Base-by-base conservation (phyloP, 306 rosid genomes). In the Cucumis cinereus region DNA sequence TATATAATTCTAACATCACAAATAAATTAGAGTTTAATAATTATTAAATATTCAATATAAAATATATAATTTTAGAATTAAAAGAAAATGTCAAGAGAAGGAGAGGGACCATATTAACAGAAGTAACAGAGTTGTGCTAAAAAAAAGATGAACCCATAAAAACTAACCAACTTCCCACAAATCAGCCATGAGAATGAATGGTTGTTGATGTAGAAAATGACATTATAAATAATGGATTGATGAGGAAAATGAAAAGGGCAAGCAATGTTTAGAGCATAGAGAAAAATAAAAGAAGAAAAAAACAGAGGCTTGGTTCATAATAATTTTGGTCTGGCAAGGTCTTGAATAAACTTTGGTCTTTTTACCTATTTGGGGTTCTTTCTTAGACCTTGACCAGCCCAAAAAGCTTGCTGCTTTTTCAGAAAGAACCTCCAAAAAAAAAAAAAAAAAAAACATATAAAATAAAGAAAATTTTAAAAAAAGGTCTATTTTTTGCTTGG, bases 291-390 rank as follows among this genome's bases (percentile, higher is more conserved):
- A n/a, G 2, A 14, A 24, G 13, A 16, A 45, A 45, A 24, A 45
- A 47, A 23, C 57, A 23, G 12, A 69, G 40, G 74, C 20, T 69
- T 43, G 36, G 36, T 69, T 43, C 56, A 41, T 12, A 14, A 30
- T 2, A 28, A 69, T 24, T 47, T 70, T 70, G 75, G 75, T 70
- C 57, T 70, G 75, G 75, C 75, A 70, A 70, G 75, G 75, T 70
- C 75, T 70, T 70, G 73, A 11, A 26, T 64, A 7, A 15, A 24
- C 15, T 68, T 23, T 24, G 58, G 36, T 8, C n/a, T 4, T 30
- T 43, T 20, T 20, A 40, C 53, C 75, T 41, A 47, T 45, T 7
- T 41, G 33, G 23, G 52, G 3, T 66, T 47, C 3, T 47, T 22
- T 24, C 20, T 23, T 13, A 70, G 75, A 70, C 75, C 75, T 70